Base-by-base conservation (phyloP, 2,329 filamentous ascomycete genomes). In the Nothopassalora personata region DNA sequence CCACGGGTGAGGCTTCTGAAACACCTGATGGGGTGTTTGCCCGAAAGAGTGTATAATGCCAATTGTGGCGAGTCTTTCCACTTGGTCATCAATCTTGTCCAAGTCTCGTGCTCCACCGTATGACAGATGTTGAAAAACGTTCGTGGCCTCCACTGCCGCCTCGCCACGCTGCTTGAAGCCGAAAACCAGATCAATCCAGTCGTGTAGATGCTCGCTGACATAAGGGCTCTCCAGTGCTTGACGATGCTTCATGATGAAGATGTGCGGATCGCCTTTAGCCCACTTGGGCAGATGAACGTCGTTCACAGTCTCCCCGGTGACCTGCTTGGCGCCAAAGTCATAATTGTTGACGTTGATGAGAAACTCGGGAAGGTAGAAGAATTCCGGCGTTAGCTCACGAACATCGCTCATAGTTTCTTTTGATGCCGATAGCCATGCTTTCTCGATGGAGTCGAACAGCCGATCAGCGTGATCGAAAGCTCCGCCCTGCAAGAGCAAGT, bases 31-130 rank as follows among this genome's bases (percentile, higher is more conserved):
- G 1, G 95, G 94, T 1, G 95, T 99, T 73, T 99, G 94, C 0
- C 94, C 94, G 73, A 99, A 99, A 68, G 97, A 97, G 75, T 99
- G 93, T 67, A 99, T 97, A 66, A 97, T 96, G 34, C 91, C 91
- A 56, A 96, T 97, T 0, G 91, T 93, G 5, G 93, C 90, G 6
- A 91, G 80, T 47, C 91, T 83, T 73, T 97, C 92, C 57, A 93
- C 85, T 0, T 90, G 88, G 70, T 97, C 93, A 7, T 87, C 85
- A 60, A 99, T 97, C 54, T 86, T 87, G 72, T 99, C 94, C 4
- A 99, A 79, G 72, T 99, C 90, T 64, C 90, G 95, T 2, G 93
- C 91, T 6, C 94, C 95, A 61, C 92, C 89, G 70, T 99, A 99
- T 0, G 93, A 97, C 19, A 97, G 81, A 72, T 96, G 90, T 65